Evolutionary conservation across 371 early-diverging fungal genomes (phyloP), one percentile per base, ranked within the genome.

Genomic region (Apophysomyces trapeziformis): DNA sequence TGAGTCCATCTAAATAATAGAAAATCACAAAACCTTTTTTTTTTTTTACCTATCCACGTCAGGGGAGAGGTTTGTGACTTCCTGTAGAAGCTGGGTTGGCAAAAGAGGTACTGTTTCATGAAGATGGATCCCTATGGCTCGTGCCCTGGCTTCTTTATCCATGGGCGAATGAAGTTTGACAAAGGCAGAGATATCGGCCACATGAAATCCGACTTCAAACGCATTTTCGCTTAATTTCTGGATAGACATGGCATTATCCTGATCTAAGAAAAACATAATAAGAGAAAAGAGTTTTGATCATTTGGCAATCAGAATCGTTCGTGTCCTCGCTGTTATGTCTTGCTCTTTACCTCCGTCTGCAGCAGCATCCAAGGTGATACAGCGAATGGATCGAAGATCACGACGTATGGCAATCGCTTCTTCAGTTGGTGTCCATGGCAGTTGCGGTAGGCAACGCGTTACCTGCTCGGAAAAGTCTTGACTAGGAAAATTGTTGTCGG

Each of bases 171-270:
- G 87, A n/a, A 88, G 86, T 60, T 84, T 82, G 32, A 99, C 94
- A 85, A 99, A 99, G 69, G 95, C 90, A 5, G 95, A 90, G 5
- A 99, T 95, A 77, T 99, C 99, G 59, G 99, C 97, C 71, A 99
- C 98, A 76, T 99, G 99, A 11, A 96, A 93, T 7, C 96, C 98
- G 21, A 98, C 88, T 73, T 94, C 90, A 68, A 78, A 91, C 6
- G 75, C 87, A 14, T 86, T 89, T 39, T 89, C 84, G 5, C 82
- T 82, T 14, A 87, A 76, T 38, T 75, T 69, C 35, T 79, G 72
- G 60, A 87, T 80, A 11, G 92, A 92, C 32, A 98, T 76, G 1
- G 99, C 98, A 80, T 98, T 98, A 72, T 99, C 99, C 45, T 97
- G 84, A 18, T 63, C 67, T 63, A 46, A 38, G 37, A 57, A 95